Evolutionary conservation across 2,329 filamentous ascomycete genomes (phyloP), one percentile per base, ranked within the genome.

Genomic region (Graphium sp.): DNA sequence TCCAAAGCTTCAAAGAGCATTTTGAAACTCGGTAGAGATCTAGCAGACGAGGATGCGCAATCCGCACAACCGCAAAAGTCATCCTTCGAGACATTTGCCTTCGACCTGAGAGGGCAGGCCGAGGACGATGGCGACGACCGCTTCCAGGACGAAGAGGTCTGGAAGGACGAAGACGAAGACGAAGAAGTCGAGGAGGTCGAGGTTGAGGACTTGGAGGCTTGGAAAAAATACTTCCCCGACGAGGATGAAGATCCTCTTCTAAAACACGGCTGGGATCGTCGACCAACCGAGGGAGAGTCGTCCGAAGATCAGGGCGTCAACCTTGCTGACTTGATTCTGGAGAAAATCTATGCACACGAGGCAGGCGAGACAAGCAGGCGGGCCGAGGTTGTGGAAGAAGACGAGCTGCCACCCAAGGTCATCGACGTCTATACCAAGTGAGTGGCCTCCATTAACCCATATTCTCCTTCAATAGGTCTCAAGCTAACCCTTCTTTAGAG

Each of bases 361-460:
- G 78, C 81, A 4, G 64, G 64, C 18, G 62, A 75, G 37, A 60
- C 49, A 11, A 41, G 49, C 25, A 41, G 43, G 26, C 30, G 42
- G 36, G 30, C 52, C 58, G 45, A 45, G 17, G 34, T 69, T 30
- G 79, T 89, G 38, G 85, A 92, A 35, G 79, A 83, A 13, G 74
- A 83, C 27, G 80, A 93, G 47, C 62, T 98, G 29, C 84, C 84
- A 3, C 76, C 76, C 24, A 94, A 93, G 55, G 84, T 94, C 10
- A 66, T 94, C 11, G 87, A 95, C 46, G 87, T 93, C 11, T 95
- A 91, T 50, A 78, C 79, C 35, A 91, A 93, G 73, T n/a, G n/a
- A n/a, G n/a, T n/a, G n/a, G n/a, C n/a, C n/a, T n/a, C n/a, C n/a
- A n/a, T n/a, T n/a, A n/a, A n/a, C n/a, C n/a, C n/a, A n/a, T n/a